Conservation (phyloP, 176 grass and related monocot species). For the barley (Hordeum vulgare) region DNA sequence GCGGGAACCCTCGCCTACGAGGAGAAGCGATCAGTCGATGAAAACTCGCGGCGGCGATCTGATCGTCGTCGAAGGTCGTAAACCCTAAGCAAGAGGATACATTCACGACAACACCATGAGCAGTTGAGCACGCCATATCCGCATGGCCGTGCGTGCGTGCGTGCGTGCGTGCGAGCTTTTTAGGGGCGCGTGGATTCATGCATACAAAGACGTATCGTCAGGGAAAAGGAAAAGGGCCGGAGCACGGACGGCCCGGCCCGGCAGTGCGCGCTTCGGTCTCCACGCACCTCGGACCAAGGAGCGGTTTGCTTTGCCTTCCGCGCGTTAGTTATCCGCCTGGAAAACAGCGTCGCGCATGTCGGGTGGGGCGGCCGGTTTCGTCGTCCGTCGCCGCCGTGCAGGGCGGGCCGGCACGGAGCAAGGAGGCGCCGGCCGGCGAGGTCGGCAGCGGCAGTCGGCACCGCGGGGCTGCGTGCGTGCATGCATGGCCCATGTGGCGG, state of each 20-base stretch:
- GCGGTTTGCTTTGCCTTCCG: no score
- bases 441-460: not conserved
- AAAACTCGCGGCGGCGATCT: no score
- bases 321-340: not conserved
- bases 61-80: no score
- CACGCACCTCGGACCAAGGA: not conserved
- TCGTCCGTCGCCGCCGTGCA: not conserved
- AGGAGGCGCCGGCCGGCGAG: not conserved
- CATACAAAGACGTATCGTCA: not conserved
- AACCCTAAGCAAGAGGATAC: no score
- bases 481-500: slow-evolving; percentile 9
- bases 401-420: not conserved
- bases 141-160: not conserved
- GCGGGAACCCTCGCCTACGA: no score
- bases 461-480: not conserved
- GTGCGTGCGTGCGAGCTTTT: no score
- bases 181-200: not conserved
- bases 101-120: not conserved
- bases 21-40: no score
- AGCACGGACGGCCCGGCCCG: not conserved
- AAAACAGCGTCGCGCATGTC: not conserved
- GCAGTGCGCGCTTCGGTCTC: not conserved
- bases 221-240: not conserved
- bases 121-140: not conserved
- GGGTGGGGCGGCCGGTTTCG: not conserved